phyloP scores from a whole-genome alignment of 2,329 filamentous ascomycete genomes.

The Colletotrichum truncatum region DNA sequence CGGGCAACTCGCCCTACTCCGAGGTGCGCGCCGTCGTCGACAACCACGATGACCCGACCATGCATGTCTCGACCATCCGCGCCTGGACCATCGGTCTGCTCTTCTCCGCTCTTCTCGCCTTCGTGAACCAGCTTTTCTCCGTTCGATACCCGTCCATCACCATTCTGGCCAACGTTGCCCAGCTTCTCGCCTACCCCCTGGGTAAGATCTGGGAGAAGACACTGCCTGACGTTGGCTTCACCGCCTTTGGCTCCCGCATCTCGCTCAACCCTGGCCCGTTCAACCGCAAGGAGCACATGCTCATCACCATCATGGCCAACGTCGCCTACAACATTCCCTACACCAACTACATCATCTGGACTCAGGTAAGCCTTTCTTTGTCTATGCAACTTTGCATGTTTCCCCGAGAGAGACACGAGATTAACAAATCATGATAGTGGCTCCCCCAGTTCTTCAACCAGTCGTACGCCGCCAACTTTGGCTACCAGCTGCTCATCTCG shows the following conservation, averaged over 20 bases:
- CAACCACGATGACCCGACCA: conserved; percentile 46
- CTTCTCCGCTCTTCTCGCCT: conserved; percentile 42
- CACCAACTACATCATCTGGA: conserved; percentile 54
- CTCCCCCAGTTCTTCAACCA: conserved; percentile 54
- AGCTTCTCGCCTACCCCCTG: conserved; percentile 47
- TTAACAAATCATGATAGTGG: neutral
- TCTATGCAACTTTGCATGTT: neutral
- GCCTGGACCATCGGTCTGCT: conserved; percentile 45
- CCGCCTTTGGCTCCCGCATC: conserved; percentile 42
- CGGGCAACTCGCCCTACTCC: conserved; percentile 43
- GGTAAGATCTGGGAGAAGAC: conserved; percentile 44
- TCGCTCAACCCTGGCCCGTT: conserved; percentile 59
- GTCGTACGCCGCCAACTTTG: conserved; percentile 49
- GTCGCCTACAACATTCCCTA: conserved; percentile 52
- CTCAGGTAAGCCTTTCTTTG: conserved; percentile 40
- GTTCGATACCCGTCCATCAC: conserved; percentile 47
- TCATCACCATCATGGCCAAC: conserved; percentile 65
- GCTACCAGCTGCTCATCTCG: conserved; percentile 54
- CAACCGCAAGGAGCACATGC: conserved; percentile 62
- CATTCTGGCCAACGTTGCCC: conserved; percentile 47
- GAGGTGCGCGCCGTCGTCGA: conserved; percentile 51
- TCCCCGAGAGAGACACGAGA: neutral
- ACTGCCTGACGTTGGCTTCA: conserved; percentile 44
- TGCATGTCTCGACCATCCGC: conserved; percentile 47
- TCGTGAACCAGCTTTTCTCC: conserved; percentile 47